phyloP scores from a whole-genome alignment of 2,329 filamentous ascomycete species.

The Aspergillus texensis region DNA sequence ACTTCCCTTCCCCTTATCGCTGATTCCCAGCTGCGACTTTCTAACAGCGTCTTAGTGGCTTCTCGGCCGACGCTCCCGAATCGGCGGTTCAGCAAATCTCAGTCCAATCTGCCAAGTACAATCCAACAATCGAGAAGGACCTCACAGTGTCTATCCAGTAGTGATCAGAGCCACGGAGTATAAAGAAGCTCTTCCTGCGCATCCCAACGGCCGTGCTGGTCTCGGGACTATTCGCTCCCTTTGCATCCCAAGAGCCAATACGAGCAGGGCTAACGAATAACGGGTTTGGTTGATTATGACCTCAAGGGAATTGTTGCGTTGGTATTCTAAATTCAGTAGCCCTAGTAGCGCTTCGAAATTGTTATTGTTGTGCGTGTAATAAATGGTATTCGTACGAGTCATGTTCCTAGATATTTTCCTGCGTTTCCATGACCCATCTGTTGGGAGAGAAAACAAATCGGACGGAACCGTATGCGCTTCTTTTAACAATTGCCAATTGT shows the following conservation, averaged over 20 bases:
- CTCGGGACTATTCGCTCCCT: not conserved
- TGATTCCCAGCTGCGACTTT: constrained; percentile 9
- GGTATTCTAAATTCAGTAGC: not conserved
- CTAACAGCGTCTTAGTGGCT: constrained; percentile 60
- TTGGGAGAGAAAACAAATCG: not conserved
- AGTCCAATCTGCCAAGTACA: constrained; percentile 61
- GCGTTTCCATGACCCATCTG: not conserved
- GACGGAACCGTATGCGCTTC: not conserved
- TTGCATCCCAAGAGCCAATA: not conserved
- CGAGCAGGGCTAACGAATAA: not conserved
- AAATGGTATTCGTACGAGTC: not conserved
- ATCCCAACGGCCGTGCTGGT: constrained; percentile 9
- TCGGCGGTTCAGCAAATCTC: constrained; percentile 70
- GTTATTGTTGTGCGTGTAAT: not conserved
- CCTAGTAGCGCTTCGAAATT: not conserved
- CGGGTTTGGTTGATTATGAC: not conserved
- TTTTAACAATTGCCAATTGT: not conserved
- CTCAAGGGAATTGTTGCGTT: not conserved
- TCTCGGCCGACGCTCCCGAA: constrained; percentile 72
- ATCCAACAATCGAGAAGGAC: constrained; percentile 76
- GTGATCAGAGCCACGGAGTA: not conserved
- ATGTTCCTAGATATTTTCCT: not conserved
- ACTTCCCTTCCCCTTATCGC: not conserved
- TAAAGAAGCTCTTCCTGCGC: not conserved
- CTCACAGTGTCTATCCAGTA: constrained; percentile 59